These are phyloP conservation scores for Leonotis leonurus DNA, from an alignment of 257 asterid genomes.

Conservation along the genomic window DNA sequence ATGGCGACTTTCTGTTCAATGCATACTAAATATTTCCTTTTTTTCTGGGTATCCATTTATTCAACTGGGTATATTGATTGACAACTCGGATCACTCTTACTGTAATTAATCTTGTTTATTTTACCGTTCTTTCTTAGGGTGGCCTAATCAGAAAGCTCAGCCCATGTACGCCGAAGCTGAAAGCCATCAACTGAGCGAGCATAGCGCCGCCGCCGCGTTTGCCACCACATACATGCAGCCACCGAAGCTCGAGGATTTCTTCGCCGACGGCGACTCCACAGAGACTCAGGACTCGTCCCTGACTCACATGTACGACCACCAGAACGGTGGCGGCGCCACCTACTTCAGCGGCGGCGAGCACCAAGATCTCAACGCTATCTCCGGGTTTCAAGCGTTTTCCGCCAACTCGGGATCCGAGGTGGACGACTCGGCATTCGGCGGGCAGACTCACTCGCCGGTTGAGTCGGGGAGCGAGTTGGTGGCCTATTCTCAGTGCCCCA, in stretches of 20 bases:
- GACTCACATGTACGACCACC: slow-evolving; percentile 68
- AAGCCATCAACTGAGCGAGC: slow-evolving; percentile 16
- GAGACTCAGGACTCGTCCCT: slow-evolving; percentile 62
- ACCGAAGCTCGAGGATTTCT: slow-evolving; percentile 85
- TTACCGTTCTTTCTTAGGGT: slow-evolving; percentile 22
- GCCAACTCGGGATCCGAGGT: slow-evolving; percentile 85
- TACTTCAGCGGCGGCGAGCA: slow-evolving; percentile 35
- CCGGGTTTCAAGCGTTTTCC: slow-evolving; percentile 63
- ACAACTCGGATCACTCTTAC: slow-evolving; percentile 13
- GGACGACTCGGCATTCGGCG: slow-evolving; percentile 61
- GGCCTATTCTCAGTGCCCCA: slow-evolving; percentile 34
- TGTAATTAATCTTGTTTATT: neutral
- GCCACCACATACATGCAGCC: slow-evolving; percentile 47
- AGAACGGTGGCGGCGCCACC: slow-evolving; percentile 20
- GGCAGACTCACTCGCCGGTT: slow-evolving; percentile 45
- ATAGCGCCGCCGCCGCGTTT: slow-evolving; percentile 22
- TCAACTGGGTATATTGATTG: neutral
- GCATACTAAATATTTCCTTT: too few species aligned
- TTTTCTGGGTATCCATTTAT: too few species aligned
- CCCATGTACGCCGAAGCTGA: slow-evolving; percentile 36
- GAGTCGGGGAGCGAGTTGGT: slow-evolving; percentile 64
- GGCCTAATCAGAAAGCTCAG: slow-evolving; percentile 45
- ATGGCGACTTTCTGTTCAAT: slow-evolving; percentile 1
- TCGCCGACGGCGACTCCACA: slow-evolving; percentile 72
- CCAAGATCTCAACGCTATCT: slow-evolving; percentile 47